Evolutionary conservation across 2,329 filamentous ascomycete species (phyloP).

Genomic region (Beauveria sp.): DNA sequence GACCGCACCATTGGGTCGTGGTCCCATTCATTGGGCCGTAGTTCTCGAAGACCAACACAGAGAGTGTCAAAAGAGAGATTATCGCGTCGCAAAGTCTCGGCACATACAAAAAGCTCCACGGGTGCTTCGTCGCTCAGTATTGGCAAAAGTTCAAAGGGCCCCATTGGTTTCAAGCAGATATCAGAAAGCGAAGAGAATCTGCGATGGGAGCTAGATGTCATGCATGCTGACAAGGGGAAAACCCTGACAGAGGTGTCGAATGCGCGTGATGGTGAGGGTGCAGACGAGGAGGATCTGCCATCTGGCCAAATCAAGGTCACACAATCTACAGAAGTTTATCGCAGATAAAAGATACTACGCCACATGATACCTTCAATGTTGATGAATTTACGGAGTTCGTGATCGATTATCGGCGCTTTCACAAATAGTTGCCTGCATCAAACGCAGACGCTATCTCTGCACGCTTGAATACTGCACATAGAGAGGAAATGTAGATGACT

Average conservation of each 20-base stretch:
- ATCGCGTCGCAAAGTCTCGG: background rate
- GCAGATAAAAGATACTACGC: background rate
- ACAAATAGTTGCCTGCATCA: background rate
- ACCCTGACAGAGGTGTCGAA: slow-evolving; percentile 12
- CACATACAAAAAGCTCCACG: background rate
- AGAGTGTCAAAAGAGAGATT: background rate
- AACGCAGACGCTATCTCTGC: background rate
- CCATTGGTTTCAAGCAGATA: slow-evolving; percentile 12
- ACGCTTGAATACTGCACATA: background rate
- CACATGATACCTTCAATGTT: background rate
- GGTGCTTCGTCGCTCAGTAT: background rate
- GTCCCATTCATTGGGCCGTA: slow-evolving; percentile 2
- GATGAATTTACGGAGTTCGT: background rate
- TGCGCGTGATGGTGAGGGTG: background rate
- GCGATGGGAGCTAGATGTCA: slow-evolving; percentile 15
- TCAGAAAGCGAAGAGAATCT: slow-evolving; percentile 17
- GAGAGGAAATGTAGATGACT: too few relatives aligned
- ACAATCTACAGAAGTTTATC: slow-evolving; percentile 9
- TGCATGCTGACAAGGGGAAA: slow-evolving; percentile 13
- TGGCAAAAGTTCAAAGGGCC: background rate
- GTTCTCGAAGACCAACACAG: background rate
- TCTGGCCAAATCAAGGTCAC: slow-evolving; percentile 11
- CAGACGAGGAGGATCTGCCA: slow-evolving; percentile 4
- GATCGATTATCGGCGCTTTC: background rate
- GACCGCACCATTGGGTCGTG: slow-evolving; percentile 12